Percentiles rank a stretch among this genome's conserved stretches.
These are phyloP conservation scores for Aspergillus melleus DNA, from an alignment of 2,329 filamentous ascomycete genomes.

Conservation along the genomic window DNA sequence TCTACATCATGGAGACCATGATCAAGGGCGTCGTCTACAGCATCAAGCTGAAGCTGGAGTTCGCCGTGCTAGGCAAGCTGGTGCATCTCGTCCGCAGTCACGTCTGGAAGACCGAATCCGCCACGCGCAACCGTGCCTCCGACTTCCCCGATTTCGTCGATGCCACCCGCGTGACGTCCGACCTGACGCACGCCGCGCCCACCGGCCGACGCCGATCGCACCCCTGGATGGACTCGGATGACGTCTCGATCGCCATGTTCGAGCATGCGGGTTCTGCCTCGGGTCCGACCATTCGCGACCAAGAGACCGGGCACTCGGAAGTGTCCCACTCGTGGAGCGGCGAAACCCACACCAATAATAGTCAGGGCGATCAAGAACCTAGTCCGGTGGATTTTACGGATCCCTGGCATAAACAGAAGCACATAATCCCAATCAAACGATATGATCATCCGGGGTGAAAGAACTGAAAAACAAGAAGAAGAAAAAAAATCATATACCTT, in stretches of 20 bases:
- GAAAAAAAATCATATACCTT: background rate
- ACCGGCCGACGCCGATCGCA: conserved; percentile 22
- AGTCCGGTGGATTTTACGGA: conserved; percentile 26
- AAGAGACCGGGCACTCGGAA: conserved; percentile 24
- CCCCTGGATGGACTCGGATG: conserved; percentile 37
- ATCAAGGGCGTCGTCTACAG: conserved; percentile 50
- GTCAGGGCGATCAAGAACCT: conserved; percentile 15
- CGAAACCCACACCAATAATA: conserved; percentile 26
- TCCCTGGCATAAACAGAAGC: conserved; percentile 7
- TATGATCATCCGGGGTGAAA: conserved; percentile 4
- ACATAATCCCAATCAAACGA: background rate
- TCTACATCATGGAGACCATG: conserved; percentile 49
- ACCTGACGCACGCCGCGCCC: conserved; percentile 41
- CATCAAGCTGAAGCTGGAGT: conserved; percentile 53
- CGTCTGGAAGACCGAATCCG: conserved; percentile 39
- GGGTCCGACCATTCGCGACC: conserved; percentile 11
- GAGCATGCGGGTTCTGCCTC: conserved; percentile 26
- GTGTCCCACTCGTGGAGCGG: conserved; percentile 31
- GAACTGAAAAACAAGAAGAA: background rate
- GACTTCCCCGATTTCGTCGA: conserved; percentile 48
- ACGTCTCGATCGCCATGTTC: conserved; percentile 41
- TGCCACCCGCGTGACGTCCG: conserved; percentile 42
- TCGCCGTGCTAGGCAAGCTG: conserved; percentile 49
- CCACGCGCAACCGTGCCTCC: conserved; percentile 12
- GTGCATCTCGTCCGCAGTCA: conserved; percentile 43